These are phyloP conservation scores for Phalaenopsis hybrid DNA, from an alignment of 116 monocot species.

Conservation along the genomic window DNA sequence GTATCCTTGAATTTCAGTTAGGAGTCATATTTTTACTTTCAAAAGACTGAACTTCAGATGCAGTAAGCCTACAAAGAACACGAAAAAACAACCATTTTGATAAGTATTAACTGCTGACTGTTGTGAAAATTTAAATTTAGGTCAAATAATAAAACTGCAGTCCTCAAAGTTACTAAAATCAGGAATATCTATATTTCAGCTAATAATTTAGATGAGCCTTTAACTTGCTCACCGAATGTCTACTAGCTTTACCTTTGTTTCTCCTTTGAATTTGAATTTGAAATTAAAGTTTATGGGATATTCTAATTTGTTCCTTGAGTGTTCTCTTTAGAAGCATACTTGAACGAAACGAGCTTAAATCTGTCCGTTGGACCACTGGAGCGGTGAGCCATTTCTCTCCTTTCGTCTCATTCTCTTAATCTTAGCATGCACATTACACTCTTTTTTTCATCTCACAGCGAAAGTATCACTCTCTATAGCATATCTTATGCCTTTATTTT, in stretches of 20 bases:
- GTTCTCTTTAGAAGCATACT: conserved; percentile 59
- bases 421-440: not conserved
- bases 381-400: conserved; percentile 43
- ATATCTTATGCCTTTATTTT: not conserved
- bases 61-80: not conserved
- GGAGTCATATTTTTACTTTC: not conserved
- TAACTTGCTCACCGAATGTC: not conserved
- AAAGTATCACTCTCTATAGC: not conserved
- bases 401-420: not conserved
- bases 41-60: not conserved
- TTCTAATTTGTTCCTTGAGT: conserved; percentile 30
- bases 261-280: not conserved
- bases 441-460: not conserved
- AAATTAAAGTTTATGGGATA: not conserved
- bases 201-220: not conserved
- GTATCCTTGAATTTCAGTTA: conserved; percentile 57
- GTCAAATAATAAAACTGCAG: not conserved
- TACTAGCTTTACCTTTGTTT: not conserved
- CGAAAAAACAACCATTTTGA: not conserved
- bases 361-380: conserved; percentile 62
- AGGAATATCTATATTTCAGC: not conserved
- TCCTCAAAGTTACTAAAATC: not conserved
- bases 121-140: not conserved
- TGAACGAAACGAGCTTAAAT: conserved; percentile 59
- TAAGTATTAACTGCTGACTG: not conserved